Percentiles rank a stretch among this genome's conserved stretches.
phyloP scores from a whole-genome alignment of 768 basidiomycete genomes.

The Leucocoprinus sp. region DNA sequence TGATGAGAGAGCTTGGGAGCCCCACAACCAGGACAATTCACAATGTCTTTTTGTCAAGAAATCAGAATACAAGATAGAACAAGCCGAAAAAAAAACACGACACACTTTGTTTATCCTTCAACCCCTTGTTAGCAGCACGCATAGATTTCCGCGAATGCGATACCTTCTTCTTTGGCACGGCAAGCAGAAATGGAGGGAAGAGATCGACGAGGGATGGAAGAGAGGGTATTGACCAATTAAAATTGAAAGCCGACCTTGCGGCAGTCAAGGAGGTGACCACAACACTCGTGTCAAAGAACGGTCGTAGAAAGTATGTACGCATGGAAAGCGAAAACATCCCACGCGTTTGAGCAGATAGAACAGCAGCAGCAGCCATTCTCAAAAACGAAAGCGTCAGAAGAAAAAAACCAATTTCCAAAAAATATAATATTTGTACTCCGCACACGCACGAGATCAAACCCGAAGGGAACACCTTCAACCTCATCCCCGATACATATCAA shows the following conservation, averaged over 20 bases:
- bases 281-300: constrained; percentile 16
- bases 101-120: constrained; percentile 90
- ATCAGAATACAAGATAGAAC: constrained; percentile 6
- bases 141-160: constrained; percentile 94
- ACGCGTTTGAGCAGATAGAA: constrained; percentile 12
- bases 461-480: constrained; percentile 9
- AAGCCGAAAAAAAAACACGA: constrained; percentile 5
- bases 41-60: constrained; percentile 88
- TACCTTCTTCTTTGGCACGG: constrained; percentile 90
- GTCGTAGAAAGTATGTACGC: constrained; percentile 12
- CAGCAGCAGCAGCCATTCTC: constrained; percentile 28
- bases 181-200: constrained; percentile 80
- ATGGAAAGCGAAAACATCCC: neutral
- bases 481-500: constrained; percentile 20
- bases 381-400: too few relatives aligned
- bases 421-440: constrained; percentile 40
- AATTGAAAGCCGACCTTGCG: neutral
- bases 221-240: constrained; percentile 29
- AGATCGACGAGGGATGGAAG: constrained; percentile 51
- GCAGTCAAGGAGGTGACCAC: constrained; percentile 14
- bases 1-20: constrained; percentile 83
- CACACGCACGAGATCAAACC: constrained; percentile 20
- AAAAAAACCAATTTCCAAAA: constrained; percentile 12
- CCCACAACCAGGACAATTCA: constrained; percentile 87
- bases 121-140: constrained; percentile 88